Conservation (phyloP, 148 eudicot genomes). For the Fagopyrum esculentum region DNA sequence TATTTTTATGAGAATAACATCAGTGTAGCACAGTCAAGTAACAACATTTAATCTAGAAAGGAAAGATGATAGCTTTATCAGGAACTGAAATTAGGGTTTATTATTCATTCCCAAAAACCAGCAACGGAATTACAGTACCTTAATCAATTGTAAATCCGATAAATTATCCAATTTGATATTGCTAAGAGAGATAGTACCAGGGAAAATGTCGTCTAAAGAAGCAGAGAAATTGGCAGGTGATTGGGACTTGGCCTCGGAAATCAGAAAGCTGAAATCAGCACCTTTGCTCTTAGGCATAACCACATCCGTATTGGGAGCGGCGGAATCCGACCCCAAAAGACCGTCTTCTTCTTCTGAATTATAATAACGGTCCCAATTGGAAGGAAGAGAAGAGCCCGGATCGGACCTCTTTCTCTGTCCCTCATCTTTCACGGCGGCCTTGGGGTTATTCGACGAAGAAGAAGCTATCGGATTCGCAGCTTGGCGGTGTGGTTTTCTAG, state of each 20-base stretch:
- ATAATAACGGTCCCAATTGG: slow-evolving; percentile 35
- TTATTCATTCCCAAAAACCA: not conserved
- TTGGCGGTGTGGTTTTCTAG: slow-evolving; percentile 26
- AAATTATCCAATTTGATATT: not conserved
- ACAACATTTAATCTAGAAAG: not conserved
- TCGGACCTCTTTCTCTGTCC: slow-evolving; percentile 11
- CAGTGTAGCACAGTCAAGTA: not conserved
- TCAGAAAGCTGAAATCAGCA: slow-evolving; percentile 53
- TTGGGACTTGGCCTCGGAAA: slow-evolving; percentile 64
- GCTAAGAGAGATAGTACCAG: slow-evolving; percentile 28
- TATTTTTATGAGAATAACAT: not conserved
- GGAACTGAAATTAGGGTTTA: not conserved
- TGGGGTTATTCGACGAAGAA: slow-evolving; percentile 7
- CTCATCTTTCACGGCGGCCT: slow-evolving; percentile 13
- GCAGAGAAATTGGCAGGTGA: slow-evolving; percentile 17
- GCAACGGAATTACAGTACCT: not conserved
- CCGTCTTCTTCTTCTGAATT: slow-evolving; percentile 11
- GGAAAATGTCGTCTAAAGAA: slow-evolving; percentile 39
- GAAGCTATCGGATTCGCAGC: slow-evolving; percentile 15
- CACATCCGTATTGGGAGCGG: slow-evolving; percentile 23
- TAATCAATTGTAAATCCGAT: not conserved
- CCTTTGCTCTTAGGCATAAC: slow-evolving; percentile 73
- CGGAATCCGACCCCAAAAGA: slow-evolving; percentile 18
- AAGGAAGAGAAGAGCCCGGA: slow-evolving; percentile 28
- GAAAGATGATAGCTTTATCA: not conserved